Evolutionary conservation across 140 eudicot genomes (phyloP).

Genomic region (Erigeron philadelphicus): DNA sequence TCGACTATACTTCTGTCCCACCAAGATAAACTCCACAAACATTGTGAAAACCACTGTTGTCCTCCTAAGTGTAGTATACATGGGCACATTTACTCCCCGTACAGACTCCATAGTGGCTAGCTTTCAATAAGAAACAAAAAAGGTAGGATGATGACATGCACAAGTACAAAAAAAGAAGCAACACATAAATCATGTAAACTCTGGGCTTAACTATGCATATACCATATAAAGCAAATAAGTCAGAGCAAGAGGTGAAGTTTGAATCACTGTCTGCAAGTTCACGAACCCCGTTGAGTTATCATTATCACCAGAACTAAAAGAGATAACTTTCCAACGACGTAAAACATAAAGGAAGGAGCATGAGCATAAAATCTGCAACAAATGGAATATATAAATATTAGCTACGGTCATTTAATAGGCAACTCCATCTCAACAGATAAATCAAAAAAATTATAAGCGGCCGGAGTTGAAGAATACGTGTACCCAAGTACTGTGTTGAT

Average conservation of each 20-base stretch:
- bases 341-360: conserved; percentile 66
- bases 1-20: conserved; percentile 66
- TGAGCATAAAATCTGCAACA: conserved; percentile 78
- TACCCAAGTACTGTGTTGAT: neutral
- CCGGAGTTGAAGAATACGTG: too few species aligned
- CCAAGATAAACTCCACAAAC: conserved; percentile 73
- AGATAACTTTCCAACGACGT: conserved; percentile 60
- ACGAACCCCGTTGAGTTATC: conserved; percentile 53
- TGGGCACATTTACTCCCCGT: conserved; percentile 95
- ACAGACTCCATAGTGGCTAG: conserved; percentile 93
- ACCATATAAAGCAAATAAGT: conserved; percentile 97
- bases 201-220: conserved; percentile 16
- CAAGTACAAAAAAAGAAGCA: conserved; percentile 2
- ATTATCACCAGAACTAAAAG: conserved; percentile 52
- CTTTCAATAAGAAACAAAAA: conserved; percentile 48
- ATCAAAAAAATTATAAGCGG: neutral
- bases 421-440: neutral
- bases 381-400: conserved; percentile 14
- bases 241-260: conserved; percentile 80
- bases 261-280: conserved; percentile 57
- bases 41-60: conserved; percentile 94
- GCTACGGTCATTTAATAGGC: neutral
- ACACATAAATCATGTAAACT: neutral
- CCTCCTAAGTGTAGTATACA: conserved; percentile 96
- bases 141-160: conserved; percentile 11